Evolutionary conservation across 331 rosid genomes (phyloP), one percentile per base, ranked within the genome.

Genomic region (Acacia pycnantha): DNA sequence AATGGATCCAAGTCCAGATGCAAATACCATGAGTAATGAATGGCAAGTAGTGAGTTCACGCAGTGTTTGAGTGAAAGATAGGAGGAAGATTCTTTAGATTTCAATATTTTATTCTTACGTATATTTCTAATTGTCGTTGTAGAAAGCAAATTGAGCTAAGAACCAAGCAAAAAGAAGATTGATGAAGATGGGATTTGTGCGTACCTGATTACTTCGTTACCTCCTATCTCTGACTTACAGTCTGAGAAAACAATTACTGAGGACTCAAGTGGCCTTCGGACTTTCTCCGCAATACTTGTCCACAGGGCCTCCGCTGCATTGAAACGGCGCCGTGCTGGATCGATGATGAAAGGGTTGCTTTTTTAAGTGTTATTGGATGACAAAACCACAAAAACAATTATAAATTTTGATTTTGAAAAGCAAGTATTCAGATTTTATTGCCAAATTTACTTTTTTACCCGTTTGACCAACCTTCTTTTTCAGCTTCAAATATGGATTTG

Each of bases 151-250:
- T 29, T 58, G 24, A 64, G 74, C 48, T 21, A 69, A 22, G 74
- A 48, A 50, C 74, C 66, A 66, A 50, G 74, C 81, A 73, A 79
- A 77, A 53, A 59, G 11, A 53, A 73, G 76, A 37, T 61, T 40
- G 70, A 47, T 8, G 81, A 80, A 78, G 87, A 83, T 83, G 80
- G 83, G 81, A 73, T 33, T 71, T 86, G 85, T 83, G 87, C 82
- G 89, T 54, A 83, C 87, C 82, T 67, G 79, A 50, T 74, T 78
- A 53, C 61, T 65, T 51, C 22, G 26, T n/a, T 24, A 2, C 21
- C 35, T 79, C 58, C 26, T 27, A 22, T 18, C 33, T 22, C 21
- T 27, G 21, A 1, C 37, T 4, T 37, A 7, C 46, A 0, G 62
- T 27, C 19, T 1, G 12, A 46, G 43, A 26, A 50, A 13, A 72